Percentiles rank a stretch among this genome's conserved stretches.
Evolutionary conservation across 495 filamentous ascomycete species (phyloP).

Genomic region (Jackrogersella minutella): DNA sequence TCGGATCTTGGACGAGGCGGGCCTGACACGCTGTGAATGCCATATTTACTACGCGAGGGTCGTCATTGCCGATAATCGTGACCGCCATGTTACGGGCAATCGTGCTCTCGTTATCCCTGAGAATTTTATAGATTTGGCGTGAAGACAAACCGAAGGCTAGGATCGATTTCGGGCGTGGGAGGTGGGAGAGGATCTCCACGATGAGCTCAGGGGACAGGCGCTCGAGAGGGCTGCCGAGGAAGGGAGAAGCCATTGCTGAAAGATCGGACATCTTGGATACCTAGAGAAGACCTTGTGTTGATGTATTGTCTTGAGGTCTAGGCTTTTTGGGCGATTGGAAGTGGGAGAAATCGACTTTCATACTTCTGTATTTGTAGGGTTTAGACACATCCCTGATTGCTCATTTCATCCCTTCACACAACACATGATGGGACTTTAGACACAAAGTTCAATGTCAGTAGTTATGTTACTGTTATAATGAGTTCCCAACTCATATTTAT

Average conservation of each 20-base stretch:
- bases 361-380: no score
- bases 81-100: constrained; percentile 1
- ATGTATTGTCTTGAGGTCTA: neutral
- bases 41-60: neutral
- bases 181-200: neutral
- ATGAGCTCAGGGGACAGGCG: constrained; percentile 6
- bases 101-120: neutral
- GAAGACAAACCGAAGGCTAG: neutral
- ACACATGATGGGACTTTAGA: no score
- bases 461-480: no score
- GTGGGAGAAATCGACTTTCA: no score
- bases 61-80: neutral
- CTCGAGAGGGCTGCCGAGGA: no score
- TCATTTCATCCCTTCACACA: no score
- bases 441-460: no score
- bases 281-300: no score
- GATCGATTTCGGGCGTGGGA: neutral
- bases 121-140: neutral
- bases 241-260: neutral
- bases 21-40: constrained; percentile 15
- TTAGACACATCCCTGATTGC: no score
- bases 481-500: no score
- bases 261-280: neutral
- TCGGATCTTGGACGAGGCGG: neutral
- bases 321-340: neutral